Evolutionary conservation across 495 filamentous ascomycete species (phyloP).

Genomic region (Hypoxylon fuscum): DNA sequence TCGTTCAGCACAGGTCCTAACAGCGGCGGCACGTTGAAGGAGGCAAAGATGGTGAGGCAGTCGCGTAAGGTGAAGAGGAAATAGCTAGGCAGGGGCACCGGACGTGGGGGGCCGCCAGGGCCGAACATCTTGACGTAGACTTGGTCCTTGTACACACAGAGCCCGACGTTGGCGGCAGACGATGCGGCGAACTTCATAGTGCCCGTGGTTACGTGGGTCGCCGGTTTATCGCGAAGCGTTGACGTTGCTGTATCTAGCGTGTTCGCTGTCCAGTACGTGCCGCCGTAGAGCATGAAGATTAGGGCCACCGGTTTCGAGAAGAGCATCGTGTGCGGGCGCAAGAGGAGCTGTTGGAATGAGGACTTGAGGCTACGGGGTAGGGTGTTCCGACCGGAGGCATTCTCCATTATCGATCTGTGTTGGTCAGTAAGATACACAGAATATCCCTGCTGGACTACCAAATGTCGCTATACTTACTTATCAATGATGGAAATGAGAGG

Average conservation of each 20-base stretch:
- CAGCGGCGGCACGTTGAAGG: conserved; percentile 87
- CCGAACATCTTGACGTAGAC: conserved; percentile 87
- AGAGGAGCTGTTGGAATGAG: conserved; percentile 70
- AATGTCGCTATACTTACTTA: conserved; percentile 63
- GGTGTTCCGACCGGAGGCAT: conserved; percentile 83
- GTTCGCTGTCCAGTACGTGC: conserved; percentile 93
- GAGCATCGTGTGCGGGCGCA: conserved; percentile 74
- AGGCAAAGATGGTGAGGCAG: conserved; percentile 90
- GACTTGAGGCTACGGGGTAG: conserved; percentile 71
- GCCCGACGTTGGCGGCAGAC: conserved; percentile 81
- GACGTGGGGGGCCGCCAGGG: conserved; percentile 58
- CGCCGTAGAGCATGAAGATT: conserved; percentile 87
- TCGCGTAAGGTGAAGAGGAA: conserved; percentile 84
- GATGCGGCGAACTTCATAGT: conserved; percentile 86
- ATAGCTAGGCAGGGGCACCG: conserved; percentile 72
- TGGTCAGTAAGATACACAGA: conserved; percentile 22
- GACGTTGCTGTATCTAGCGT: conserved; percentile 81
- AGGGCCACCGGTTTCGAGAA: conserved; percentile 84
- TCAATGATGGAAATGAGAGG: conserved; percentile 93
- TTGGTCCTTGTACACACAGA: conserved; percentile 94
- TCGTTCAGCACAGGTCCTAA: conserved; percentile 72
- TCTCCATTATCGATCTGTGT: conserved; percentile 89
- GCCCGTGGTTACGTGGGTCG: conserved; percentile 71
- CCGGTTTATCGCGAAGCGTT: conserved; percentile 65
- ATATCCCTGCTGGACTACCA: background rate